Base-by-base conservation (phyloP, 345 rosid species). In the Bruguiera sexangula region DNA sequence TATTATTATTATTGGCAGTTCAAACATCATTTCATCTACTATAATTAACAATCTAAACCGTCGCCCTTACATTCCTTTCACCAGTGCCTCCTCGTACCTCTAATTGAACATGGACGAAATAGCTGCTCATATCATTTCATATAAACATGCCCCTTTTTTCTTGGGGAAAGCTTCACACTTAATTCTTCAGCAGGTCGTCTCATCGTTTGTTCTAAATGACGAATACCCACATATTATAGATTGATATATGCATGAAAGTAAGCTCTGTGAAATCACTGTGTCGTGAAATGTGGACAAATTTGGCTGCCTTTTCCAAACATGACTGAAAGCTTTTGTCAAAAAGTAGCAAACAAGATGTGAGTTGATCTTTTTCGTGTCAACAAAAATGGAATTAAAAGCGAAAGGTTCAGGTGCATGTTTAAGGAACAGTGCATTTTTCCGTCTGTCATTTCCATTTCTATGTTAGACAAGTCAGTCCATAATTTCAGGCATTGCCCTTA, bases 151-250 rank as follows among this genome's bases (percentile, higher is more conserved):
- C 37, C 48, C 69, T 76, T 78, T 72, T 72, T 43, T 43, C 13
- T 48, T 55, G 65, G 70, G 66, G 78, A 76, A 73, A 11, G 55
- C 34, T 62, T 73, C 75, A 56, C 78, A 7, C 67, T 72, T 70
- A 63, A 64, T 60, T 70, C 78, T 75, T 78, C 82, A 73, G 63
- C 56, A 50, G 65, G 13, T 74, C 19, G 67, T 50, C 73, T 75
- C 68, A 73, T 68, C 6, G 71, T 77, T 68, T 24, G 37, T 54
- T 72, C 56, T 7, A 5, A 6, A 26, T 55, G 16, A 34, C 21
- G 67, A 36, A 8, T 53, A 18, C 48, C 31, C 7, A 21, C 5
- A 30, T 9, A 15, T 20, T 43, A 27, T 43, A 18, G 50, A 13
- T 1, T 6, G 50, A 43, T 15, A 3, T 13, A 0, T 43, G 50